These are phyloP conservation scores for Colletotrichum tanaceti DNA, from an alignment of 2,329 filamentous ascomycete species.

Conservation along the genomic window DNA sequence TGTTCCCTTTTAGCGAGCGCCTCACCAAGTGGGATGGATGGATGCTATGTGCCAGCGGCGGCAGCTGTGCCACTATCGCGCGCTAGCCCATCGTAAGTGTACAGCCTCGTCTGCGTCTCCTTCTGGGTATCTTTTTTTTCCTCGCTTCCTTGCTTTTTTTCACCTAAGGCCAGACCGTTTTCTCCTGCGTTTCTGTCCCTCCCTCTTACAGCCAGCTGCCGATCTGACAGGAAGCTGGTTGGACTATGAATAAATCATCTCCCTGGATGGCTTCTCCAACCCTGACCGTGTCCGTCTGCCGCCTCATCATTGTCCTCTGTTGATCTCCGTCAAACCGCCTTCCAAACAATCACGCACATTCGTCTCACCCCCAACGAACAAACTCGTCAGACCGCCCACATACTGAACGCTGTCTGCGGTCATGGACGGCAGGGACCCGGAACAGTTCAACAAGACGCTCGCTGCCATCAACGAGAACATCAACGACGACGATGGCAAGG, in stretches of 20 bases:
- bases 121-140: too few species aligned
- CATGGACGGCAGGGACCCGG: conserved; percentile 31
- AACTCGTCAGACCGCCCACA: background rate
- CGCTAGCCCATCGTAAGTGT: conserved; percentile 27
- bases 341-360: background rate
- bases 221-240: conserved; percentile 19
- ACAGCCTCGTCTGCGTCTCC: conserved; percentile 23
- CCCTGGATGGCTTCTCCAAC: conserved; percentile 21
- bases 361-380: background rate
- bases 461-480: conserved; percentile 30
- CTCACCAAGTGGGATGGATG: background rate
- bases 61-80: conserved; percentile 27
- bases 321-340: background rate
- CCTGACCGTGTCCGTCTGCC: background rate
- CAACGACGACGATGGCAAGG: conserved; percentile 44
- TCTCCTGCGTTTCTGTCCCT: conserved; percentile 2
- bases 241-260: conserved; percentile 8
- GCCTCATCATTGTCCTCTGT: background rate
- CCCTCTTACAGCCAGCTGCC: background rate
- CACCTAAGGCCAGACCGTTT: background rate
- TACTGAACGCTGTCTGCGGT: background rate
- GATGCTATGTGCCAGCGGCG: conserved; percentile 11
- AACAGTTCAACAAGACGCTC: conserved; percentile 24
- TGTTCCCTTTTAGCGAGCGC: background rate
- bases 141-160: conserved; percentile 7